These are phyloP conservation scores for Trichoderma virens DNA, from an alignment of 495 filamentous ascomycete genomes.

Conservation along the genomic window DNA sequence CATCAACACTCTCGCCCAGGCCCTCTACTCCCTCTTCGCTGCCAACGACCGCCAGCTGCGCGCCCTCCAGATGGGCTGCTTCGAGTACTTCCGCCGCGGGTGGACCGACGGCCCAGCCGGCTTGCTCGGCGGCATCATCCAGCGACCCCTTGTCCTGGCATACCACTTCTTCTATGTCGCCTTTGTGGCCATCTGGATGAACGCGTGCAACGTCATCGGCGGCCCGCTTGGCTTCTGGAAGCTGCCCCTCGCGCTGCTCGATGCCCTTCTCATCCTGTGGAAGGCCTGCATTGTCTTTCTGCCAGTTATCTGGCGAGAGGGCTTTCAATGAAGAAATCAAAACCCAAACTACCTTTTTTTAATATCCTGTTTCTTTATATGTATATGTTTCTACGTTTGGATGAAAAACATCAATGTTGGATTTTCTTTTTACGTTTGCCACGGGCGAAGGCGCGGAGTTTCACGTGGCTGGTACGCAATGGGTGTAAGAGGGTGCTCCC, in stretches of 20 bases:
- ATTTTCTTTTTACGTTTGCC: not conserved
- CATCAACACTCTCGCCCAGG: conserved; percentile 93
- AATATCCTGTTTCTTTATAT: not conserved
- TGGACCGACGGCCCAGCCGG: conserved; percentile 70
- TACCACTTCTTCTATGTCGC: conserved; percentile 94
- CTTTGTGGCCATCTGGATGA: conserved; percentile 77
- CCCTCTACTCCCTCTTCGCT: conserved; percentile 84
- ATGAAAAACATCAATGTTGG: not conserved
- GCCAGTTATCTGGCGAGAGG: conserved; percentile 56
- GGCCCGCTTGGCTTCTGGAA: conserved; percentile 44
- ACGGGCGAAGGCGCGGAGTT: not conserved
- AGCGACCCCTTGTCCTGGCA: conserved; percentile 69
- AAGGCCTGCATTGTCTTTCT: conserved; percentile 85
- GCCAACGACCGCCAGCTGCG: conserved; percentile 71
- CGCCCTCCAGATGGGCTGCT: conserved; percentile 84
- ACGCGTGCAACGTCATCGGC: conserved; percentile 42
- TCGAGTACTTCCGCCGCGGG: conserved; percentile 82
- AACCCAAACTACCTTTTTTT: not conserved
- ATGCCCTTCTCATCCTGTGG: conserved; percentile 65
- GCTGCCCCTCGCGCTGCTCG: conserved; percentile 51
- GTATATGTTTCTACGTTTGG: not conserved
- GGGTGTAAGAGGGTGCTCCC: not conserved
- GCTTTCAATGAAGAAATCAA: not conserved
- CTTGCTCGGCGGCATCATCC: conserved; percentile 75
- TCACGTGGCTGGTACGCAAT: not conserved